These are phyloP conservation scores for Spatholobus suberectus DNA, from an alignment of 306 rosid genomes.

Conservation along the genomic window DNA sequence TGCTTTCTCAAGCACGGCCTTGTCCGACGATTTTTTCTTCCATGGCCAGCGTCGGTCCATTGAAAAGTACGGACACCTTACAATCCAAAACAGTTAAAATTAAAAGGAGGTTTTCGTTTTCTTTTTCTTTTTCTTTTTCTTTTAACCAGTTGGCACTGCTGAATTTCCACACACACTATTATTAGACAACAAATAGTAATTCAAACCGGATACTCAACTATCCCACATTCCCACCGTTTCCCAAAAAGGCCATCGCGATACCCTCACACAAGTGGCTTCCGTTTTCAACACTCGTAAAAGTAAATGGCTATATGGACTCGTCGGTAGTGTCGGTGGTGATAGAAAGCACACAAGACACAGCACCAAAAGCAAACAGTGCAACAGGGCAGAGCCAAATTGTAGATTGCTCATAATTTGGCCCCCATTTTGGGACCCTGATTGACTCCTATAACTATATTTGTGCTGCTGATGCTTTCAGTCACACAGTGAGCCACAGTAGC, in stretches of 20 bases:
- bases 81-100: background rate
- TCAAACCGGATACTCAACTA: background rate
- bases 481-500: conserved; percentile 23
- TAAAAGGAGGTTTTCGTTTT: background rate
- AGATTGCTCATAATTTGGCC: conserved; percentile 25
- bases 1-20: conserved; percentile 76
- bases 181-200: conserved; percentile 2
- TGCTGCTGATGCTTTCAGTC: conserved; percentile 15
- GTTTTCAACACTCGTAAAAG: conserved; percentile 11
- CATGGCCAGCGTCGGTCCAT: conserved; percentile 99
- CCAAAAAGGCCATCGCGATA: background rate
- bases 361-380: conserved; percentile 33
- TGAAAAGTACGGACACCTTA: conserved; percentile 41
- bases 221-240: conserved; percentile 24
- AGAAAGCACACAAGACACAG: conserved; percentile 26
- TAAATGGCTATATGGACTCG: conserved; percentile 11
- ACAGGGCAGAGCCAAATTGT: background rate
- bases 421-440: conserved; percentile 26
- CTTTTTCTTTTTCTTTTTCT: background rate
- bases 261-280: background rate
- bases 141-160: background rate
- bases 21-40: conserved; percentile 96
- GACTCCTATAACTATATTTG: conserved; percentile 25
- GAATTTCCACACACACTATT: conserved; percentile 9
- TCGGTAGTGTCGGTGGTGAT: conserved; percentile 48